phyloP scores from a whole-genome alignment of 176 grass and related monocot genomes.

The Oryza meyeriana region DNA sequence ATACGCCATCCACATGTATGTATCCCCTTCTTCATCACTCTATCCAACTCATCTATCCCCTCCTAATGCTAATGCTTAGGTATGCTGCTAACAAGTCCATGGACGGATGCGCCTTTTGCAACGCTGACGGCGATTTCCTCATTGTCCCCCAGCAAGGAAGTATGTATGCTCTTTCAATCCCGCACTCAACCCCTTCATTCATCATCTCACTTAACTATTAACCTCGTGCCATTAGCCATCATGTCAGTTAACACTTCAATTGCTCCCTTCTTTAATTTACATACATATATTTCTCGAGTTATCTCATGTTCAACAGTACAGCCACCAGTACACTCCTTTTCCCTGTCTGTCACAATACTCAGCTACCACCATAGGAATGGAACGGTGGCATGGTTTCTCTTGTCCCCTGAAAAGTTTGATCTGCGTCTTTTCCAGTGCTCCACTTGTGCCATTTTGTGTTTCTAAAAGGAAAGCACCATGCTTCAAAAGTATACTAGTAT shows the following conservation, averaged over 20 bases:
- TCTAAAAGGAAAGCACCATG: no score
- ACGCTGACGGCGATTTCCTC: conserved; percentile 94
- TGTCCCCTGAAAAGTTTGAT: background rate
- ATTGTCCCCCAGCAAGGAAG: conserved; percentile 83
- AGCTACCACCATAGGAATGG: background rate
- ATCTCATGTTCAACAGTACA: no score
- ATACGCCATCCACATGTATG: conserved; percentile 79
- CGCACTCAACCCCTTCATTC: no score
- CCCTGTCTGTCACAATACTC: background rate
- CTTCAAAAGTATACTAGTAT: background rate
- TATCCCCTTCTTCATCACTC: background rate
- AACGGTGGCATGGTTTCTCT: background rate
- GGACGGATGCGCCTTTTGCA: conserved; percentile 86
- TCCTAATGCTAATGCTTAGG: conserved; percentile 15
- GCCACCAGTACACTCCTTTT: background rate
- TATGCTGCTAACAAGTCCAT: conserved; percentile 92
- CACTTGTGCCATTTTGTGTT: background rate
- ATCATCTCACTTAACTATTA: no score
- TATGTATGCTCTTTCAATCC: conserved; percentile 37
- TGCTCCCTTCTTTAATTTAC: no score
- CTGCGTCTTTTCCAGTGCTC: background rate
- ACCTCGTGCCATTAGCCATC: no score
- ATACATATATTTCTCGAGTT: background rate
- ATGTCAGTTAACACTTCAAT: no score
- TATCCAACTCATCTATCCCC: background rate